These are phyloP conservation scores for Oxalis stricta DNA, from an alignment of 441 rosid genomes.

Conservation along the genomic window DNA sequence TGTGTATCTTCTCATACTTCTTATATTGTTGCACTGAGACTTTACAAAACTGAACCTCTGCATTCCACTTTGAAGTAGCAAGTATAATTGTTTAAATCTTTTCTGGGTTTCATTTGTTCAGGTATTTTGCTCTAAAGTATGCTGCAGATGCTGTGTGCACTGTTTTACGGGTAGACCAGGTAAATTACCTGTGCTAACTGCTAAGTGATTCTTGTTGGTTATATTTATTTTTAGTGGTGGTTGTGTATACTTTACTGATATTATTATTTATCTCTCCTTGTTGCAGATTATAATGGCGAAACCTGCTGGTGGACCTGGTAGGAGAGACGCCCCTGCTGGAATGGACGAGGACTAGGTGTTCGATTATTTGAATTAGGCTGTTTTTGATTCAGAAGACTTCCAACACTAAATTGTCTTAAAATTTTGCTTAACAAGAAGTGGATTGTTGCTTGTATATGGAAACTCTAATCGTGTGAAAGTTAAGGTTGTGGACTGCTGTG, in stretches of 20 bases:
- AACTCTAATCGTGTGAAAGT: too few relatives aligned
- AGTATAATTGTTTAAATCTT: not conserved
- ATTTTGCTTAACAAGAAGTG: too few relatives aligned
- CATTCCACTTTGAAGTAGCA: not conserved
- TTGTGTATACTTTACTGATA: too few relatives aligned
- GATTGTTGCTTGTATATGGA: too few relatives aligned
- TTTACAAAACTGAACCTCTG: not conserved
- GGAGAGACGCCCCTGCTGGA: slow-evolving; percentile 78
- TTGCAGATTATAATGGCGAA: slow-evolving; percentile 98
- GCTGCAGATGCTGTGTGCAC: slow-evolving; percentile 99
- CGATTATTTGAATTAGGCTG: slow-evolving; percentile 7
- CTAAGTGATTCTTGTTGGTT: not conserved
- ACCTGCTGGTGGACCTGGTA: slow-evolving; percentile 96
- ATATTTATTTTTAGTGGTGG: not conserved
- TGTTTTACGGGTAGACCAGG: slow-evolving; percentile 97
- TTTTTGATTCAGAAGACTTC: not conserved
- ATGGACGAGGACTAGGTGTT: slow-evolving; percentile 68
- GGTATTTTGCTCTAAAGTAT: slow-evolving; percentile 84
- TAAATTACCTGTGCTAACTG: slow-evolving; percentile 8
- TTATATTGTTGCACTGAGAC: too few relatives aligned
- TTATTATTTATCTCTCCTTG: slow-evolving; percentile 3
- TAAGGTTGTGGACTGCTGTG: too few relatives aligned
- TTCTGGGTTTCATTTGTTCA: slow-evolving; percentile 14
- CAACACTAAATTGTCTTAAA: too few relatives aligned
- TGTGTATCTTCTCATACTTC: too few relatives aligned